A percentile compares a stretch with the other conserved stretches of the same genome.
These are phyloP conservation scores for barley (Hordeum vulgare) DNA, from an alignment of 176 grass and related monocot genomes.

Conservation along the genomic window MorexV3_pseudomolecules_assembly NC_058518.1:496946089-496946588, in stretches of 20 bases:
- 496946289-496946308: conserved; percentile 86
- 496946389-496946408: conserved; percentile 57
- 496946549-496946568: conserved; percentile 15
- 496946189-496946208: conserved; percentile 68
- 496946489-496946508: conserved; percentile 7
- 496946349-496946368: conserved; percentile 86
- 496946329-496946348: conserved; percentile 52
- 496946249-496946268: conserved; percentile 81
- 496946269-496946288: conserved; percentile 79
- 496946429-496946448: conserved; percentile 14
- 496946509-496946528: conserved; percentile 1
- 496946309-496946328: conserved; percentile 64
- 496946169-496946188: conserved; percentile 73
- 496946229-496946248: conserved; percentile 80
- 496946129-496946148: conserved; percentile 71
- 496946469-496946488: conserved; percentile 1
- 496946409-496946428: conserved; percentile 53
- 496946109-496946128: conserved; percentile 76
- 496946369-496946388: conserved; percentile 56
- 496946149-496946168: conserved; percentile 65
- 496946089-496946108: conserved; percentile 73
- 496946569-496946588: not conserved
- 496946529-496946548: conserved; percentile 10
- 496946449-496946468: not conserved
- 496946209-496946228: conserved; percentile 57